Percentiles rank a stretch among this genome's conserved stretches.
phyloP scores from a whole-genome alignment of 257 asterid species.

The Solanum ahanhuiri region DNA sequence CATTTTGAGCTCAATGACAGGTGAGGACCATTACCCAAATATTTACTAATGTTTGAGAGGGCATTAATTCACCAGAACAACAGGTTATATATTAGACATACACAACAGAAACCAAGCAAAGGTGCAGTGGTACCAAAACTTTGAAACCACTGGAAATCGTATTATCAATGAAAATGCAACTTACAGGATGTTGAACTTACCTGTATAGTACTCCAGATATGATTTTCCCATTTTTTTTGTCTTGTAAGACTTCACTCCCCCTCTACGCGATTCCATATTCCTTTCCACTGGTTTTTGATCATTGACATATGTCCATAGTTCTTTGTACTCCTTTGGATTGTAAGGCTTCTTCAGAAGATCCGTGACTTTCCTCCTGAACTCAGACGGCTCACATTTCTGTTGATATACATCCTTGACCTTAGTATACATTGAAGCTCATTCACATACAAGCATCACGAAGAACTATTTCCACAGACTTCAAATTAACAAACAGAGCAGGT shows the following conservation, averaged over 20 bases:
- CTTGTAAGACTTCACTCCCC: not conserved
- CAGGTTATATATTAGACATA: not conserved
- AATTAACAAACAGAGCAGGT: not conserved
- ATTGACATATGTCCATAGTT: not conserved
- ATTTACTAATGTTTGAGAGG: not conserved
- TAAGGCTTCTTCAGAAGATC: conserved; percentile 6
- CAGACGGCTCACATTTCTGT: not conserved
- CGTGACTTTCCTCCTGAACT: conserved; percentile 2
- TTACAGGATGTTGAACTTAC: not conserved
- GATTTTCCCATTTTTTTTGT: not conserved
- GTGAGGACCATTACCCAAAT: not conserved
- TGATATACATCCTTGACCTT: not conserved
- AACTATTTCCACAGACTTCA: not conserved
- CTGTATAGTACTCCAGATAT: not conserved
- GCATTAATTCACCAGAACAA: not conserved
- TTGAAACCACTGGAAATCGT: not conserved
- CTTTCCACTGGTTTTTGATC: not conserved
- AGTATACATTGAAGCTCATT: not conserved
- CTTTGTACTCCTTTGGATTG: conserved; percentile 1
- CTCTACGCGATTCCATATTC: conserved; percentile 1
- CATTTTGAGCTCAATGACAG: not conserved
- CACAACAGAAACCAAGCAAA: not conserved
- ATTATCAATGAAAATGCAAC: not conserved
- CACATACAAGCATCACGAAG: not conserved
- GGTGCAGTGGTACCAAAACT: not conserved